Percentiles rank a stretch among this genome's conserved stretches.
phyloP scores from a whole-genome alignment of 805 yeast species.

The Komagataella mondaviorum region DNA sequence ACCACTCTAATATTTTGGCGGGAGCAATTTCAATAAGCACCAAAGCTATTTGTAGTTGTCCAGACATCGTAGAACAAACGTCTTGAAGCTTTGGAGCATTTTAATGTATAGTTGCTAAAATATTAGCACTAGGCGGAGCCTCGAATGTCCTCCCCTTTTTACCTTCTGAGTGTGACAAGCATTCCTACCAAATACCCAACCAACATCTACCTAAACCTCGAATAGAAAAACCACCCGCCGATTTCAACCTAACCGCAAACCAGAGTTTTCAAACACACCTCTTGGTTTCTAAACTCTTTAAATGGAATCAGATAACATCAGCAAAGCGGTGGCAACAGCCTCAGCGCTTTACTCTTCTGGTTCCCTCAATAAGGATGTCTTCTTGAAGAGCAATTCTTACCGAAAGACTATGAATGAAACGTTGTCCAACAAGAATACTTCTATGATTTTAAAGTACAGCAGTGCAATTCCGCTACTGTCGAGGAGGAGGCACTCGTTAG shows the following conservation, averaged over 20 bases:
- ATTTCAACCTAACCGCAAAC: neutral
- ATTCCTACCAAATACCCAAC: neutral
- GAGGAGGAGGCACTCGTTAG: constrained; percentile 4
- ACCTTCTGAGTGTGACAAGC: neutral
- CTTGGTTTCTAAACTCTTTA: neutral
- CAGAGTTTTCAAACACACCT: neutral
- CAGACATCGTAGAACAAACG: neutral
- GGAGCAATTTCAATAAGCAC: neutral
- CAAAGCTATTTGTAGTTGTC: neutral
- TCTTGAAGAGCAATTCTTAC: constrained; percentile 18
- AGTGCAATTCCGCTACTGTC: constrained; percentile 6
- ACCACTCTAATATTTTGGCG: neutral
- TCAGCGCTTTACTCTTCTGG: constrained; percentile 28
- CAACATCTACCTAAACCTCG: neutral
- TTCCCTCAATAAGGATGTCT: constrained; percentile 6
- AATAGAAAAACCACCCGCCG: neutral
- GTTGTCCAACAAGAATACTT: constrained; percentile 16
- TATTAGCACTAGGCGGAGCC: neutral
- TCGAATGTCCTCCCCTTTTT: neutral
- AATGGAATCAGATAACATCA: constrained; percentile 8
- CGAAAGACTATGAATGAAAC: constrained; percentile 33
- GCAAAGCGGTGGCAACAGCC: constrained; percentile 40
- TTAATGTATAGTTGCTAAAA: neutral
- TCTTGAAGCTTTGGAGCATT: neutral
- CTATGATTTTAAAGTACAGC: constrained; percentile 10